Evolutionary conservation across 176 grass and related monocot species (phyloP), one percentile per base, ranked within the genome.

Genomic region (Urochloa ruziziensis): DNA sequence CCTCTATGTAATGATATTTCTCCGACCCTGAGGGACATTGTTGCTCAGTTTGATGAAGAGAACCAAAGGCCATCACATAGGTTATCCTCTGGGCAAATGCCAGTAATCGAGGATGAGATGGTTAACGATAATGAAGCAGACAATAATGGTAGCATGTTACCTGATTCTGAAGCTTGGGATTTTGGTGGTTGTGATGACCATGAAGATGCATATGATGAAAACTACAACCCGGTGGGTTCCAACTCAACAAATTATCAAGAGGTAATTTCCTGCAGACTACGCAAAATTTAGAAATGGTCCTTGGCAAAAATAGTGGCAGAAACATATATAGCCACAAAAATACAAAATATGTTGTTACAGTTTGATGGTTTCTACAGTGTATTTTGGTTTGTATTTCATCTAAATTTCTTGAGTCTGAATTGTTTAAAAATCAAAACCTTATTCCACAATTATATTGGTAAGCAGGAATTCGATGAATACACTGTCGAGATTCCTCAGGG

Each of bases 21-120:
- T 85, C 96, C 96, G 61, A 92, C 93, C 25, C 77, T 98, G 60
- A 91, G 82, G 57, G 75, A 93, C 57, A 98, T 98, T 10, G n/a
- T 98, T 40, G 86, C 79, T 81, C 93, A 90, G 52, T 98, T 98
- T 91, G 93, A 98, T 85, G 96, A 93, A 83, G 93, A 93, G 58
- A 95, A 95, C 83, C 79, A 80, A 73, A 95, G 96, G 76, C 82
- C 92, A 35, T 56, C 76, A 43, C 70, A 89, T 52, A 68, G 80
- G 46, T 70, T 58, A 75, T 85, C 65, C 85, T 86, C 67, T 39
- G 72, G 69, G 69, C 87, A 93, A 87, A 80, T 62, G 65, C 89
- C 85, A 78, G n/a, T 71, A 62, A 67, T 88, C 48, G 74, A 85
- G 66, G 93, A 91, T 62, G 79, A 85, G 66, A 28, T 65, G 36